Conservation (phyloP, 495 filamentous ascomycete species). For the Pyrenula massariospora region DNA sequence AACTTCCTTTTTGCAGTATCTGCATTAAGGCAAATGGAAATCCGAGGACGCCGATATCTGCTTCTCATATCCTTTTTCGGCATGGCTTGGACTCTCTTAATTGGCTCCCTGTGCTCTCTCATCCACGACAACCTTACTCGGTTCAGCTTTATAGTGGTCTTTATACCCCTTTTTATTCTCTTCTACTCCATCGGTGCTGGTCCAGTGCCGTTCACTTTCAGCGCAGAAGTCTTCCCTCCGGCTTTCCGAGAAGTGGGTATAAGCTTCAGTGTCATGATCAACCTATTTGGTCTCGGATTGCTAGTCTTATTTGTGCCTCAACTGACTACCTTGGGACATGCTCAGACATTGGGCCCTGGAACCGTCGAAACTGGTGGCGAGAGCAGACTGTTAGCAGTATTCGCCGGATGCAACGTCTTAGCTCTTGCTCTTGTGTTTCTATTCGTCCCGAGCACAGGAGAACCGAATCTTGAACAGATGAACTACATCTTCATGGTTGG, state of each 20-base stretch:
- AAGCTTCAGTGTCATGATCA: constrained; percentile 56
- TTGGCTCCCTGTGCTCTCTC: constrained; percentile 8
- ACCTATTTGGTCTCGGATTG: constrained; percentile 29
- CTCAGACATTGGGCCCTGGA: background rate
- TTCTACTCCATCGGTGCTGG: constrained; percentile 14
- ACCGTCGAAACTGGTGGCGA: background rate
- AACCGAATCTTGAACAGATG: background rate
- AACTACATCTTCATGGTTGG: background rate
- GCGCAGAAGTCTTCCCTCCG: background rate
- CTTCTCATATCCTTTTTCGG: constrained; percentile 14
- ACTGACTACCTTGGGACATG: constrained; percentile 1
- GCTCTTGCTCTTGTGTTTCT: background rate
- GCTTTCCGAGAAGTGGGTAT: constrained; percentile 44
- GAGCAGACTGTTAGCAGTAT: background rate
- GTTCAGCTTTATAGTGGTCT: constrained; percentile 4
- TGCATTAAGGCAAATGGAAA: constrained; percentile 14
- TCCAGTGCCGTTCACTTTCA: constrained; percentile 14
- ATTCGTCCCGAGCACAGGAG: background rate
- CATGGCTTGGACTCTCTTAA: constrained; percentile 12
- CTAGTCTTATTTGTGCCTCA: constrained; percentile 15
- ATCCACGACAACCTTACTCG: constrained; percentile 2
- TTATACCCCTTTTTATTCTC: constrained; percentile 10
- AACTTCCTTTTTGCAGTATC: constrained; percentile 20
- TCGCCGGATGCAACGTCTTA: background rate
- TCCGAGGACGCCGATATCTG: constrained; percentile 14